Evolutionary conservation across 2,329 filamentous ascomycete species (phyloP).

Genomic region (Apiospora kogelbergensis): DNA sequence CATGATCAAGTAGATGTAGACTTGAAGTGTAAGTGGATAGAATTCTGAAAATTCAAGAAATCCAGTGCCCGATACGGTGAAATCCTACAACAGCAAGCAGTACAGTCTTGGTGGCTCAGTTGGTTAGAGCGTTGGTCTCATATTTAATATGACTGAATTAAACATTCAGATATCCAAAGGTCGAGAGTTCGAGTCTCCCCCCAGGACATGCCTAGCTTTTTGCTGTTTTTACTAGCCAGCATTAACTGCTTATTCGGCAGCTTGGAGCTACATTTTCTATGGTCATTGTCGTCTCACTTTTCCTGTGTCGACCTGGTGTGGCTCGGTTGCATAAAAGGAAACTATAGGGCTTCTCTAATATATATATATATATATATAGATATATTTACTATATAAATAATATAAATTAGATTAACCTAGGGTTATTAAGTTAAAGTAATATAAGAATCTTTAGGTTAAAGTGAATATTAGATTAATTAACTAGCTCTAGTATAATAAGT

Average conservation of each 20-base stretch:
- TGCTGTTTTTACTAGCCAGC: neutral
- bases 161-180: constrained; percentile 6
- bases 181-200: constrained; percentile 8
- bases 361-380: no score
- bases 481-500: no score
- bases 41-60: neutral
- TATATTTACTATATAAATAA: no score
- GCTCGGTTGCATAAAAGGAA: no score
- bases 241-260: neutral
- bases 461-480: no score
- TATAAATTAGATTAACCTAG: no score
- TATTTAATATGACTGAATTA: constrained; percentile 8
- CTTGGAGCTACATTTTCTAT: neutral
- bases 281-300: neutral
- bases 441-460: no score
- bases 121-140: constrained; percentile 11
- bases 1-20: no score
- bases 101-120: constrained; percentile 8
- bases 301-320: neutral
- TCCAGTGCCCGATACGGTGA: neutral
- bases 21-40: no score
- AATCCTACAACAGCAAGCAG: neutral
- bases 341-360: no score
- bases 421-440: no score
- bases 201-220: neutral